Percentiles rank a stretch among this genome's conserved stretches.
Conservation (phyloP, 371 early-diverging fungal species). For the Syncephalastrum contaminatum region DNA sequence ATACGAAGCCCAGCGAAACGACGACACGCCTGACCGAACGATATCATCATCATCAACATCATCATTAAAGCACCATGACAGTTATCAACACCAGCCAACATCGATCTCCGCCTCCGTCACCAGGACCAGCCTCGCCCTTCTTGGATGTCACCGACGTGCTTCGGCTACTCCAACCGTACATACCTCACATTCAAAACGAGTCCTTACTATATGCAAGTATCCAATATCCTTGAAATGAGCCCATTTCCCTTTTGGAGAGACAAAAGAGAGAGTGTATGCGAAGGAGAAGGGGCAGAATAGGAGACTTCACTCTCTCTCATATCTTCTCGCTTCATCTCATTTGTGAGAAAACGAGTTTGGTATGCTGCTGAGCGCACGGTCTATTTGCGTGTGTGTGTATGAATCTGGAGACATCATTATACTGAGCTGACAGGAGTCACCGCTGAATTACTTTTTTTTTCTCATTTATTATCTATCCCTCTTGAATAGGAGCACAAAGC, state of each 20-base stretch:
- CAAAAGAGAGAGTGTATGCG: no score
- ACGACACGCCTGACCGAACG: no score
- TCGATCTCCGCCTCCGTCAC: background rate
- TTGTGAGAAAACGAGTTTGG: no score
- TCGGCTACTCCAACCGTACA: conserved; percentile 16
- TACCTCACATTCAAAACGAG: conserved; percentile 21
- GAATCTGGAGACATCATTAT: background rate
- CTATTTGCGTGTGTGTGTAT: background rate
- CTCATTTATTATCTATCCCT: background rate
- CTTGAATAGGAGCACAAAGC: conserved; percentile 15
- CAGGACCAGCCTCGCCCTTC: conserved; percentile 1
- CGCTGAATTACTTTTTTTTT: background rate
- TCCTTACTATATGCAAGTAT: conserved; percentile 24
- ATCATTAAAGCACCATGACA: no score
- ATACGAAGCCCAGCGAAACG: no score
- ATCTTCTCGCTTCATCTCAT: no score
- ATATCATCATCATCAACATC: no score
- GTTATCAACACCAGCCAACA: no score
- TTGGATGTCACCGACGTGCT: conserved; percentile 17
- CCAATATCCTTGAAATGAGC: background rate
- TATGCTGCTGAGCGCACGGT: background rate
- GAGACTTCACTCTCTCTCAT: no score
- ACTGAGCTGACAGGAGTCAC: background rate
- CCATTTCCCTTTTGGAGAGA: no score
- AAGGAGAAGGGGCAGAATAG: no score